Base-by-base conservation (phyloP, 2,329 filamentous ascomycete species). In the Scytalidium lignicola region DNA sequence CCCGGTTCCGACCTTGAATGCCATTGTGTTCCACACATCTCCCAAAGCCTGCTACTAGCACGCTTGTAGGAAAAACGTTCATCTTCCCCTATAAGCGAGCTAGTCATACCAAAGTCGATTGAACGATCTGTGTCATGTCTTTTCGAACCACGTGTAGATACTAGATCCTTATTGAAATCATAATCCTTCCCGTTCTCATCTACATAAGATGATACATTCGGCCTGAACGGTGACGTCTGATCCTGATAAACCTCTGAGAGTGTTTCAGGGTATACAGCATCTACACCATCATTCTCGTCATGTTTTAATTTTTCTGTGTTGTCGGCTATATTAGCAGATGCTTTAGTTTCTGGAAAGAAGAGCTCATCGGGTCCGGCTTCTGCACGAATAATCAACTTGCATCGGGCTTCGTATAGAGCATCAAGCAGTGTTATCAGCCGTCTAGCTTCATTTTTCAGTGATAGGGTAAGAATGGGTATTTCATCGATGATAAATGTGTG, bases 1-100 rank as follows among this genome's bases (percentile, higher is more conserved):
- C 67, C 74, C 6, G 73, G 68, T 3, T 76, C 78, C 3, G 68
- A 71, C 43, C 86, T 70, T 2, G 75, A 74, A 70, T 89, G 88
- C 88, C 88, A 92, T 52, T 77, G 72, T 32, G 72, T 74, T 17
- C 86, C 81, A 65, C 87, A 92, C 63, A 93, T 81, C 68, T 93
- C 87, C 88, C 87, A 93, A 2, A 93, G 70, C n/a, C 88, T 73
- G 55, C 84, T 88, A 41, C 81, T 75, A 2, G 88, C 88, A 20
- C 88, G 75, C 66, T 88, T 88, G 58, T 90, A 91, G 0, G 88
- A 88, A 63, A 93, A 93, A 12, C 81, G 74, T 65, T 92, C 88
- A 64, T 92, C 88, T 63, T 91, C 86, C 12, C 88, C 88, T 0
- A 85, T 91, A 59, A 92, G 86, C 0, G 79, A 81, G 10, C 75